Conservation (phyloP, 352 stramenopile species). For the Pythium chondricola region DNA sequence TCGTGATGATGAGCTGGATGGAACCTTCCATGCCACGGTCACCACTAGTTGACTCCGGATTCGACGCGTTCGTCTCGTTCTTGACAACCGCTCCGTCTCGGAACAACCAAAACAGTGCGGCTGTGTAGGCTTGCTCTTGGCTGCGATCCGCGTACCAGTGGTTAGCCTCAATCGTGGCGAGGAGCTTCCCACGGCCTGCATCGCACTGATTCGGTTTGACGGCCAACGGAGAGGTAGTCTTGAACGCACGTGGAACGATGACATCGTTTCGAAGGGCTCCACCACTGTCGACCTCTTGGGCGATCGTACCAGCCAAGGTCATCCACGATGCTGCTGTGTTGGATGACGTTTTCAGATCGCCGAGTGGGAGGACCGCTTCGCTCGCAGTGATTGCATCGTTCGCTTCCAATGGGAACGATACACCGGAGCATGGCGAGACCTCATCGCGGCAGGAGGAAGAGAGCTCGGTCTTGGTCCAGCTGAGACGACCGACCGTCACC, state of each 20-base stretch:
- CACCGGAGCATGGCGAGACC: not conserved
- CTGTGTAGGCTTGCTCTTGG: not conserved
- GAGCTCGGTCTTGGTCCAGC: not conserved
- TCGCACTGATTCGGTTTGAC: slow-evolving; percentile 9
- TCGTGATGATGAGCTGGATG: slow-evolving; percentile 8
- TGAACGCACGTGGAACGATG: slow-evolving; percentile 8
- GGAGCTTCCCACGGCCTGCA: slow-evolving; percentile 12
- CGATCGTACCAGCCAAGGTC: not conserved
- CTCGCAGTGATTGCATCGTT: not conserved
- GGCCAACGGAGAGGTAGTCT: not conserved
- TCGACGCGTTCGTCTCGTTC: not conserved
- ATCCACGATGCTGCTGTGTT: not conserved
- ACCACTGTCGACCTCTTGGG: slow-evolving; percentile 11
- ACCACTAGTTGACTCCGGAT: not conserved
- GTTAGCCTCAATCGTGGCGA: slow-evolving; percentile 11
- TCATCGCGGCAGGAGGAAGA: not conserved
- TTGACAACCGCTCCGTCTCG: slow-evolving; percentile 14
- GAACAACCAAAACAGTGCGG: slow-evolving; percentile 19
- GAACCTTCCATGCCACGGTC: not conserved
- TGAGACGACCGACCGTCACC: slow-evolving; percentile 13
- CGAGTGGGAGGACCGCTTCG: not conserved
- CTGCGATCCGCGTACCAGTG: slow-evolving; percentile 14
- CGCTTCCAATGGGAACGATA: slow-evolving; percentile 10
- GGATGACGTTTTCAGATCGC: not conserved
- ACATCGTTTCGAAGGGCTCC: slow-evolving; percentile 14